A percentile compares a stretch with the other conserved stretches of the same genome.
These are phyloP conservation scores for Xylaria sp. DNA, from an alignment of 2,329 filamentous ascomycete species.

Conservation along the genomic window DNA sequence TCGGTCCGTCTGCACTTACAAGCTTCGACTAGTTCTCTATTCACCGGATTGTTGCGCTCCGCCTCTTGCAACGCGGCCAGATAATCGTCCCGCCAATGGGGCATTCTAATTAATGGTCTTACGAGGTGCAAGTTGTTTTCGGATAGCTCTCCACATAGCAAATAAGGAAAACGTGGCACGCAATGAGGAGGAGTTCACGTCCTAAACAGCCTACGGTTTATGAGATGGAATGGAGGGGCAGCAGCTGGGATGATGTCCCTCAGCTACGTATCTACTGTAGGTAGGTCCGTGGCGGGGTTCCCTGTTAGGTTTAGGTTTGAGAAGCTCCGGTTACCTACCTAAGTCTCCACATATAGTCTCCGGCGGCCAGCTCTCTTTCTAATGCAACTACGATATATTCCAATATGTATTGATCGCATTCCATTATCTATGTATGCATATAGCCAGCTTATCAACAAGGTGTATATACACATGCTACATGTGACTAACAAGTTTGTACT, in stretches of 20 bases:
- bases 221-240: slow-evolving; percentile 25
- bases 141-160: slow-evolving; percentile 22
- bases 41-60: slow-evolving; percentile 71
- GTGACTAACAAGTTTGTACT: too few relatives aligned
- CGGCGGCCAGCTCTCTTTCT: too few relatives aligned
- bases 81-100: slow-evolving; percentile 86
- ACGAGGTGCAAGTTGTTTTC: neutral
- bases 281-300: slow-evolving; percentile 4
- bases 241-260: slow-evolving; percentile 12
- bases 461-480: too few relatives aligned
- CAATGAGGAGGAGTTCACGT: neutral
- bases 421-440: too few relatives aligned
- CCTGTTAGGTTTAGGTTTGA: neutral
- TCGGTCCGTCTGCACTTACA: slow-evolving; percentile 73
- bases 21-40: slow-evolving; percentile 77
- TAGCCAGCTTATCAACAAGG: too few relatives aligned
- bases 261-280: neutral
- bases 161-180: neutral
- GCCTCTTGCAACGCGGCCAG: slow-evolving; percentile 78
- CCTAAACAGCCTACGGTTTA: neutral
- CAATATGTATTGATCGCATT: too few relatives aligned
- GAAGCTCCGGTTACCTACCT: too few relatives aligned
- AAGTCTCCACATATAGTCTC: too few relatives aligned
- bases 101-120: slow-evolving; percentile 43
- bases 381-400: too few relatives aligned